Evolutionary conservation across 108 stramenopile genomes (phyloP), one percentile per base, ranked within the genome.

Genomic region (Skeletonema potamos): DNA sequence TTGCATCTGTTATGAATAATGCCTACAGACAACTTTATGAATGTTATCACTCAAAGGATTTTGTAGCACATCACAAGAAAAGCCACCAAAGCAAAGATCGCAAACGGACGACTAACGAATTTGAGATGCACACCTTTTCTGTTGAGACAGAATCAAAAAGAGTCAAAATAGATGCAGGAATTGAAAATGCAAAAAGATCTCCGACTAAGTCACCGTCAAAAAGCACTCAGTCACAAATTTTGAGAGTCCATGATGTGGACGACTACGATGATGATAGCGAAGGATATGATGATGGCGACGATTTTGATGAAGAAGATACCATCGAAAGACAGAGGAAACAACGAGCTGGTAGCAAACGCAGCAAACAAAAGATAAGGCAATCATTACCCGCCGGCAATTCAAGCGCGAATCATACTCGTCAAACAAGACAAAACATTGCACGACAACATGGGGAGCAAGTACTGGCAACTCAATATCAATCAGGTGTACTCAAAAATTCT

Each of bases 21-120:
- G 77, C 81, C 18, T 84, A 63, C 63, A 66, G 32, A 33, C 84
- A 84, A 61, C 54, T 84, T 6, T 43, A 72, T n/a, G 62, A 72
- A 8, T 77, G 76, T 20, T 70, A 58, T 64, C 44, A 70, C 54
- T 66, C 65, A 13, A 74, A 66, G 29, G 22, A 30, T 48, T 10
- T 1, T 27, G 37, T 5, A 65, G 54, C 6, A 15, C 11, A 30
- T 28, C 30, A 63, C 4, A 34, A 62, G 54, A 54, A 63, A 20
- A 41, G 7, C 18, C 22, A 17, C 33, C 6, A 27, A 24, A 27
- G 9, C 17, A 33, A 59, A 58, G 46, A 58, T 15, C 46, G 46
- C 46, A 48, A 48, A 48, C 20, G 46, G 20, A 48, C 15, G 6
- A 48, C 6, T 0, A 5, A 17, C 4, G 46, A 39, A 3, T 39